phyloP scores from a whole-genome alignment of 768 basidiomycete genomes.

The Saitozyma podzolica region DNA sequence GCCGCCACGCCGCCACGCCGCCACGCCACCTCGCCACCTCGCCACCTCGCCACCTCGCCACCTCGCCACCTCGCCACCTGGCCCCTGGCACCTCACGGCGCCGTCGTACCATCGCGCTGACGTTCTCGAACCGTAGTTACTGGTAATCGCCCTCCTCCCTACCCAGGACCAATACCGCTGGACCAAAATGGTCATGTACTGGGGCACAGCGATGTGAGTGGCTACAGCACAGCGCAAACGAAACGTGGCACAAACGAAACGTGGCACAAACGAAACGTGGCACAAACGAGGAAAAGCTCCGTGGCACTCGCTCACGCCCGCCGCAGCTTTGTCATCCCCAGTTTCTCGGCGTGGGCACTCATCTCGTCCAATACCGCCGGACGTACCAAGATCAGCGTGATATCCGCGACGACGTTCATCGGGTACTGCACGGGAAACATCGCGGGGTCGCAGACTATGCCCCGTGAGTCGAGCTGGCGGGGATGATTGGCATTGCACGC shows the following conservation, averaged over 20 bases:
- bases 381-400: slow-evolving; percentile 34
- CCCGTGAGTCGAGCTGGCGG: too few relatives aligned
- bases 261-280: too few relatives aligned
- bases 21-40: too few relatives aligned
- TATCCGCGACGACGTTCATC: slow-evolving; percentile 19
- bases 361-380: slow-evolving; percentile 34
- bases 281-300: neutral
- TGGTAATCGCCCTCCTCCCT: slow-evolving; percentile 19
- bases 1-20: too few relatives aligned
- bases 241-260: too few relatives aligned
- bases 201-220: slow-evolving; percentile 27
- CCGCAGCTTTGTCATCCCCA: slow-evolving; percentile 17
- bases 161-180: slow-evolving; percentile 8
- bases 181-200: slow-evolving; percentile 13
- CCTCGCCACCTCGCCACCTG: too few relatives aligned
- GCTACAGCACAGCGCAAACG: too few relatives aligned
- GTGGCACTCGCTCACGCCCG: neutral
- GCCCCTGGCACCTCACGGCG: too few relatives aligned
- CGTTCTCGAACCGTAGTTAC: too few relatives aligned
- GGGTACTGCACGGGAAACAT: slow-evolving; percentile 35
- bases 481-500: too few relatives aligned
- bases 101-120: too few relatives aligned
- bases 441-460: neutral
- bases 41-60: too few relatives aligned
- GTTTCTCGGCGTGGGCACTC: slow-evolving; percentile 28